These are phyloP conservation scores for Coniochaeta sp. DNA, from an alignment of 2,329 filamentous ascomycete genomes.

Conservation along the genomic window DNA sequence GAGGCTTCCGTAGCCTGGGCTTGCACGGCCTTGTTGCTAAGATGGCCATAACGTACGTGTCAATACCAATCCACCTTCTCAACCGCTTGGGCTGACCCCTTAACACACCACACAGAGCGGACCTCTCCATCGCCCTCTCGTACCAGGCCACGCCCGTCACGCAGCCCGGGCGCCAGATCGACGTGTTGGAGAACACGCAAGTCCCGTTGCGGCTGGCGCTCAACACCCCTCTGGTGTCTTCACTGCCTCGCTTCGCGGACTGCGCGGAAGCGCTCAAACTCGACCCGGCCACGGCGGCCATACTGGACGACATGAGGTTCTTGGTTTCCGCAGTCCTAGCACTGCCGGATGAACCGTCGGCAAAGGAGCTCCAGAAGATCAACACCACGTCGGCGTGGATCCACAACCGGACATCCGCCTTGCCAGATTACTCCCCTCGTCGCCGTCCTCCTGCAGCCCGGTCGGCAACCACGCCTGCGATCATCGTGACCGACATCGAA, in stretches of 20 bases:
- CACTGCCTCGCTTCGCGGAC: conserved; percentile 32
- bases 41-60: conserved; percentile 37
- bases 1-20: conserved; percentile 36
- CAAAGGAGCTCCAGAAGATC: conserved; percentile 30
- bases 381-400: conserved; percentile 30
- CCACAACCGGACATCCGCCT: conserved; percentile 25
- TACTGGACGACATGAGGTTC: conserved; percentile 44
- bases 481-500: not conserved
- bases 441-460: not conserved
- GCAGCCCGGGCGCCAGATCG: conserved; percentile 31
- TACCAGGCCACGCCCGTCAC: conserved; percentile 37
- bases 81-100: not conserved
- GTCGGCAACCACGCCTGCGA: not conserved
- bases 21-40: conserved; percentile 40
- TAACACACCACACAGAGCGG: conserved; percentile 25
- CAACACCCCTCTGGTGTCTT: conserved; percentile 39
- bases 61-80: not conserved
- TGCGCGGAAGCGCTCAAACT: conserved; percentile 33
- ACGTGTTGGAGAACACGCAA: conserved; percentile 29
- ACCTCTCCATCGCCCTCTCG: conserved; percentile 39
- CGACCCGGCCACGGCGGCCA: conserved; percentile 36
- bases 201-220: conserved; percentile 34
- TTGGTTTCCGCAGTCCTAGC: conserved; percentile 34
- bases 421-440: conserved; percentile 13
- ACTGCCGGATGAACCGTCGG: conserved; percentile 25